Base-by-base conservation (phyloP, 2,329 filamentous ascomycete genomes). In the Clarireedia homoeocarpa region DNA sequence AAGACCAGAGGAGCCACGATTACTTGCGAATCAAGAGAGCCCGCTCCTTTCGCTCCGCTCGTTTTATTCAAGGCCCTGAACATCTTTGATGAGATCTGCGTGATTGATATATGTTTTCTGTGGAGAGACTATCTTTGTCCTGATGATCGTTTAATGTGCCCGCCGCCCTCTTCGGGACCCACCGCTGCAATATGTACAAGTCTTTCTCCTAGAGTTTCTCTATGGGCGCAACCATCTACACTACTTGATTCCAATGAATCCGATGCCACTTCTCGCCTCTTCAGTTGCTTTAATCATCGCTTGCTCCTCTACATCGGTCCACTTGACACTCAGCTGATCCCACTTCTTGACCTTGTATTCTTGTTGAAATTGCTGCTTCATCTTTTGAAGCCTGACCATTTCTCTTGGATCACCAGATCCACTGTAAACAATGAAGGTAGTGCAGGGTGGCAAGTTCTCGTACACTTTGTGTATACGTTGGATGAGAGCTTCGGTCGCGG, bases 361-460 rank as follows among this genome's bases (percentile, higher is more conserved):
- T 62, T 76, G 77, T 67, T 78, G 81, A 73, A 80, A 85, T 68
- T 80, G 77, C 6, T 75, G 67, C 51, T 86, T 80, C 74, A 84
- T 73, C 23, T 76, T 75, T 72, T 85, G 81, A 62, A 86, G 71
- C 42, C 76, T 74, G 58, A 77, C 78, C 82, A 86, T 85, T 64
- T 82, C 78, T 36, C 83, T 78, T n/a, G 84, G 83, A 63, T 87
- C 82, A 40, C 84, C 84, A 5, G 80, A 84, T 59, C 84, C 84
- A 62, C 80, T 83, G 70, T 83, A 83, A 36, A 87, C 71, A 47
- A 88, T 75, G 55, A 88, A 75, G 2, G 77, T 83, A 1, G 84
- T 86, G 67, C 84, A 86, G 6, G 81, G 80, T 17, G 84, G 83
- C 20, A 87, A 74, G 3, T 74, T 71, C 14, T 74, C 76, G 69